Evolutionary conservation across 2,329 filamentous ascomycete species (phyloP), one percentile per base, ranked within the genome.

Genomic region (Verticillium zaregamsianum): DNA sequence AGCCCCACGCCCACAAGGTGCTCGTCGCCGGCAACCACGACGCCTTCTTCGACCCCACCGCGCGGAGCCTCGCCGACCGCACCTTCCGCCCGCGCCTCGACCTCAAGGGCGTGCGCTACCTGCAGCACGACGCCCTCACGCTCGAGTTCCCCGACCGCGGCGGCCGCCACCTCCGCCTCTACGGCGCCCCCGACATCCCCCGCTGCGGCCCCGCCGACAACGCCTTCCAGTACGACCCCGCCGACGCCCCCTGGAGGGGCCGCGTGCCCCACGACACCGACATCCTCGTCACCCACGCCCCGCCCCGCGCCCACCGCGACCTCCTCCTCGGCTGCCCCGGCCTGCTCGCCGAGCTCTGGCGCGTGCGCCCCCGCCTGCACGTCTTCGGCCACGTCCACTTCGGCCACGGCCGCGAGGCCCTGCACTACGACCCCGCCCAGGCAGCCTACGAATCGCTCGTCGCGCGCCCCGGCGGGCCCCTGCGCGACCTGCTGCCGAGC

Each of bases 21-120:
- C 84, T 93, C 39, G 87, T 98, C 35, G 86, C 87, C 35, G 94
- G 94, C 1, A 97, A 97, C 72, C 94, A 97, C 73, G 94, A 97
- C 71, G 89, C 86, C 68, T 96, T 87, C 79, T 90, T 96, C 64
- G 94, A 96, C 73, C 79, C 84, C 28, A 79, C 80, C 37, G 87
- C 86, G 15, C 82, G 90, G 4, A 74, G 73, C 17, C 76, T 81
- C 11, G 79, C 83, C 55, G 87, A 92, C 70, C 79, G 81, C 23
- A 71, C 79, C n/a, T 75, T 77, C 1, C 73, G 73, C n/a, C 77
- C 78, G 64, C 74, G 73, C 33, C 80, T 93, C 17, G 80, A 92
- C 67, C 87, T 91, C 79, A 87, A 84, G 59, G 80, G 80, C 54
- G 77, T 97, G 57, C 80, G 87, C 68, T 97, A 97, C 73, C 84